Base-by-base conservation (phyloP, 805 yeast genomes). In the Saccharomycopsis babjevae region DNA sequence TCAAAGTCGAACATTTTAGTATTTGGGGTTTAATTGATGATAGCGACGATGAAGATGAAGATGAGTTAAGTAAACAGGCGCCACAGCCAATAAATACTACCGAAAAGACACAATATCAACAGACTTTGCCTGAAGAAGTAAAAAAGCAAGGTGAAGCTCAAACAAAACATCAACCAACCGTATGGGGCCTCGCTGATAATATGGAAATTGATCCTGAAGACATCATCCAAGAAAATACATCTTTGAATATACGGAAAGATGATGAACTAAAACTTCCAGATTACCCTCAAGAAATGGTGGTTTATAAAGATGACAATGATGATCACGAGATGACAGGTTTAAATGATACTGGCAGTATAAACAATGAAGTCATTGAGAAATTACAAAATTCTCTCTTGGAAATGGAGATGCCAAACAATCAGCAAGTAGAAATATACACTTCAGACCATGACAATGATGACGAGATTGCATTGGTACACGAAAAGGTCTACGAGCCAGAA, bases 1-100 rank as follows among this genome's bases (percentile, higher is more conserved):
- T 89, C 72, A 81, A 78, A 66, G 97, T 92, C 8, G 84, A 87
- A 66, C 99, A 94, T 74, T 94, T 94, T 68, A 90, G 97, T 74
- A 82, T 88, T 5, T 94, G 97, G 97, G 98, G 98, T 6, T 73
- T 94, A 43, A 79, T 86, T 18, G 88, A 84, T 65, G 89, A 85
- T 30, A 83, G 79, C 25, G 83, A 79, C 50, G 84, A 76, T 15
- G 81, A 79, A 43, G 90, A 83, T 65, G 77, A 75, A 11, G 72
- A 77, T 50, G 58, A 58, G 46, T 38, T 32, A 40, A 50, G n/a
- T 25, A 46, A 36, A 16, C 15, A 20, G 13, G 36, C 6, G 28
- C 36, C 39, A 22, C 16, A 42, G 5, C 46, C 39, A 42, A 25
- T 15, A 25, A 40, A 18, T 3, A 5, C 43, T 1, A 36, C 28